Evolutionary conservation across 257 asterid genomes (phyloP).

Genomic region (Gentiana macrophylla): DNA sequence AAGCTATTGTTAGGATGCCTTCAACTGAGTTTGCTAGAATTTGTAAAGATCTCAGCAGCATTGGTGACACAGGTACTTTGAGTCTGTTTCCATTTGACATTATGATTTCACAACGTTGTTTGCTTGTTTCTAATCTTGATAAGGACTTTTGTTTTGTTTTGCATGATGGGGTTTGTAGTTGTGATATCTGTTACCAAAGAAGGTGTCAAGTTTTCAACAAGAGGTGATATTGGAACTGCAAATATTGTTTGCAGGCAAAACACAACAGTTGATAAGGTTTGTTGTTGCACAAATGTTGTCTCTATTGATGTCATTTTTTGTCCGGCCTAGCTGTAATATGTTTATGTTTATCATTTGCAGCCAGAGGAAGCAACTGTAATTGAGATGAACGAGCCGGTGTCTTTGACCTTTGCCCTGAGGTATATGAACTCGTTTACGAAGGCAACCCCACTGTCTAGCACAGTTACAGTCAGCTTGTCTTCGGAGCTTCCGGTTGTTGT

Average conservation of each 20-base stretch:
- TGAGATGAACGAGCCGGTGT: slow-evolving; percentile 85
- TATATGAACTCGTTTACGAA: slow-evolving; percentile 73
- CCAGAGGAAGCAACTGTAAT: slow-evolving; percentile 73
- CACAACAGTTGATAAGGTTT: slow-evolving; percentile 84
- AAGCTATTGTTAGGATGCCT: slow-evolving; percentile 39
- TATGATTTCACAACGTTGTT: not conserved
- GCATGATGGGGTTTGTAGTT: slow-evolving; percentile 28
- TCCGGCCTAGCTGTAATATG: not conserved
- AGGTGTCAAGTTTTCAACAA: slow-evolving; percentile 90
- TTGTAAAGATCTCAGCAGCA: slow-evolving; percentile 29
- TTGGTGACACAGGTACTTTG: slow-evolving; percentile 28
- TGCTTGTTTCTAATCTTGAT: not conserved
- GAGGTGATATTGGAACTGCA: slow-evolving; percentile 88
- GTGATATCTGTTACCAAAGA: slow-evolving; percentile 93
- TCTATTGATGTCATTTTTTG: too few species aligned
- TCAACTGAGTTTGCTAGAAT: slow-evolving; percentile 36
- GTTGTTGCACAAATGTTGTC: too few species aligned
- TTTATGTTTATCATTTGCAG: slow-evolving; percentile 22
- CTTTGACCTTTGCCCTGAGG: slow-evolving; percentile 67
- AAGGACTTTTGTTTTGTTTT: not conserved
- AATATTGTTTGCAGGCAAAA: slow-evolving; percentile 79
- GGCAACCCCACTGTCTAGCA: slow-evolving; percentile 63
- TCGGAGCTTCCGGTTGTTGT: slow-evolving; percentile 84
- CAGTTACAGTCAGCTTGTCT: slow-evolving; percentile 68
- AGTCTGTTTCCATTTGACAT: not conserved